Conservation (phyloP, 495 filamentous ascomycete genomes). For the Penicillium longicatenatum region DNA sequence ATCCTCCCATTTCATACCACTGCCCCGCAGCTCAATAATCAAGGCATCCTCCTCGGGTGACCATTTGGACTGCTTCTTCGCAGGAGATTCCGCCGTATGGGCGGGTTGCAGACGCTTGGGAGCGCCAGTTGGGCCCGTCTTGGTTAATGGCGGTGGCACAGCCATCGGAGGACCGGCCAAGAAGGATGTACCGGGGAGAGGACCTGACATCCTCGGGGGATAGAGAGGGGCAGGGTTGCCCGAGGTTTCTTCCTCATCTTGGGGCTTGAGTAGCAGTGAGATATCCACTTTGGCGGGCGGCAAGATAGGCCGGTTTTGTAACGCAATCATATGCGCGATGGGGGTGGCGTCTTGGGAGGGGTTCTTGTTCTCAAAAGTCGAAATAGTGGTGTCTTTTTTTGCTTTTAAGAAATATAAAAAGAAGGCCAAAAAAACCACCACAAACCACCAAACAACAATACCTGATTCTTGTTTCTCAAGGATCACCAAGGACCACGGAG, state of each 20-base stretch:
- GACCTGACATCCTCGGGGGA: slow-evolving; percentile 53
- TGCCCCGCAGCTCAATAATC: slow-evolving; percentile 85
- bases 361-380: slow-evolving; percentile 1
- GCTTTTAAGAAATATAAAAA: neutral
- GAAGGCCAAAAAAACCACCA: neutral
- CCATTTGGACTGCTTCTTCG: slow-evolving; percentile 97
- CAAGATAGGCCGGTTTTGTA: slow-evolving; percentile 50
- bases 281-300: slow-evolving; percentile 83
- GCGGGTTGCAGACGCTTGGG: slow-evolving; percentile 54
- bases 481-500: neutral
- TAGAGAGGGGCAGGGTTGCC: slow-evolving; percentile 52
- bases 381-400: slow-evolving; percentile 1
- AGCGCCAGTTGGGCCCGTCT: slow-evolving; percentile 35
- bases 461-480: neutral
- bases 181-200: slow-evolving; percentile 38
- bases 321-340: slow-evolving; percentile 56
- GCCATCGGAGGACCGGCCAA: slow-evolving; percentile 34
- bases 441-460: neutral
- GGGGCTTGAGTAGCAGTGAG: slow-evolving; percentile 74
- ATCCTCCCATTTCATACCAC: slow-evolving; percentile 98
- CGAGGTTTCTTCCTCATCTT: slow-evolving; percentile 78
- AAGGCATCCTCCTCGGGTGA: slow-evolving; percentile 84
- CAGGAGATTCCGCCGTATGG: slow-evolving; percentile 66
- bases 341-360: slow-evolving; percentile 3
- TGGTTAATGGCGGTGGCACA: slow-evolving; percentile 34